Evolutionary conservation across 768 basidiomycete genomes (phyloP).

Genomic region (Kwoniella mangroviensis): DNA sequence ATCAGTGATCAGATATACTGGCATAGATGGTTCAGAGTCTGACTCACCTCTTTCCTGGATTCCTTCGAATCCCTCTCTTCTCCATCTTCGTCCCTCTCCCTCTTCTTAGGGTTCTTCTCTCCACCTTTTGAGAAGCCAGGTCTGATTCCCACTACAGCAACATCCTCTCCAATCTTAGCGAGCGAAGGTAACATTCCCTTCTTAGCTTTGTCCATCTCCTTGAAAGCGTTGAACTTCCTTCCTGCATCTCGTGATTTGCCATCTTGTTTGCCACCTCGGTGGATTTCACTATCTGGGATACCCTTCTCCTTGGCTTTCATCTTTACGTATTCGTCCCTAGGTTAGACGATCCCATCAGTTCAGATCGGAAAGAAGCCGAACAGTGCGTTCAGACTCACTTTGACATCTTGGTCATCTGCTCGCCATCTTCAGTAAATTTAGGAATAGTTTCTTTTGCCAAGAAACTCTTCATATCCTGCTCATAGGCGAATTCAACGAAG

Average conservation of each 20-base stretch:
- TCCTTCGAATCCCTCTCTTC: constrained; percentile 43
- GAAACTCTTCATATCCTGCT: constrained; percentile 72
- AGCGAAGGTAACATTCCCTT: constrained; percentile 39
- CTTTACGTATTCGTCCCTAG: constrained; percentile 81
- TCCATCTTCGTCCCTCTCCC: constrained; percentile 45
- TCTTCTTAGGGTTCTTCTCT: constrained; percentile 32
- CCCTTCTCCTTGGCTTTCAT: constrained; percentile 98
- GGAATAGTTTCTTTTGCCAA: constrained; percentile 81
- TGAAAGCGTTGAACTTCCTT: constrained; percentile 58
- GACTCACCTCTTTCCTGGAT: constrained; percentile 25
- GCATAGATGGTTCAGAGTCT: too few species aligned
- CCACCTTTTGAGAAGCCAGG: constrained; percentile 24
- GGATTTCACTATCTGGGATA: constrained; percentile 58
- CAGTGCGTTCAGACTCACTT: constrained; percentile 65
- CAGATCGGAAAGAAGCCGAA: neutral
- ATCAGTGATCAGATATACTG: too few species aligned
- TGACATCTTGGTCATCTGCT: constrained; percentile 79
- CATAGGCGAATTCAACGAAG: constrained; percentile 85
- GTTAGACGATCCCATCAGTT: constrained; percentile 3
- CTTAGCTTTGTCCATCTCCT: constrained; percentile 53
- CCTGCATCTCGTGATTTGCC: constrained; percentile 3
- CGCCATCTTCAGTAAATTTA: constrained; percentile 67
- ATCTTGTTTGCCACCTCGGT: constrained; percentile 20
- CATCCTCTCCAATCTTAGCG: constrained; percentile 39
- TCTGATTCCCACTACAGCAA: constrained; percentile 38